Evolutionary conservation across 2,329 filamentous ascomycete species (phyloP), one percentile per base, ranked within the genome.

Genomic region (Zelopaecilomyces penicillatus): DNA sequence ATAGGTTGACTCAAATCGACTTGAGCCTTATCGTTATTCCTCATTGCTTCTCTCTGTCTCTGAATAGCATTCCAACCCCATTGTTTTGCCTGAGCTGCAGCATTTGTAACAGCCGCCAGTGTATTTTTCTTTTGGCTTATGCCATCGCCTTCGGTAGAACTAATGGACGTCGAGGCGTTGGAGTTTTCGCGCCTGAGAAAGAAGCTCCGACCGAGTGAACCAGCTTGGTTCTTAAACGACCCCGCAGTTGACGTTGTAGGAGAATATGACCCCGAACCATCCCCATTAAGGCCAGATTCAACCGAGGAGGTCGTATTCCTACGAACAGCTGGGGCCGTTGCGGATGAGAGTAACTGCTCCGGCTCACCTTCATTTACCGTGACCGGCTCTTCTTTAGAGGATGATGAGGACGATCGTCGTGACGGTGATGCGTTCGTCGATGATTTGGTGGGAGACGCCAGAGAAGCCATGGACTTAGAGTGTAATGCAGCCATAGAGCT

Each of bases 401-500:
- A 72, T 2, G 66, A 58, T 4, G 76, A 74, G 2, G 75, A 76
- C 4, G 61, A 40, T 5, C 46, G 30, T 6, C 36, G 39, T 30
- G 43, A 52, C 8, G 64, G 65, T 47, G 61, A 67, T 29, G 57
- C 58, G 50, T 61, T 66, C 46, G 48, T 57, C 46, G 54, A 64
- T 37, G 51, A 62, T 42, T 57, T 67, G 51, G 53, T 59, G 36
- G 57, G 67, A 28, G 37, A 27, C 45, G 73, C 71, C 9, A 68
- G 66, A 26, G 65, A 61, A n/a, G 75, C 70, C 32, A 76, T 72
- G 1, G 83, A 78, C 12, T 76, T 71, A 12, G 70, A 75, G n/a
- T 83, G 80, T 34, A 87, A 69, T 34, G 79, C 80, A 44, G 82
- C 82, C 72, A 89, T 87, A 28, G 76, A 71, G 51, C 70, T 76